A percentile compares a stretch with the other conserved stretches of the same genome.
phyloP scores from a whole-genome alignment of 2,329 filamentous ascomycete species.

The Aspergillus transmontanensis region DNA sequence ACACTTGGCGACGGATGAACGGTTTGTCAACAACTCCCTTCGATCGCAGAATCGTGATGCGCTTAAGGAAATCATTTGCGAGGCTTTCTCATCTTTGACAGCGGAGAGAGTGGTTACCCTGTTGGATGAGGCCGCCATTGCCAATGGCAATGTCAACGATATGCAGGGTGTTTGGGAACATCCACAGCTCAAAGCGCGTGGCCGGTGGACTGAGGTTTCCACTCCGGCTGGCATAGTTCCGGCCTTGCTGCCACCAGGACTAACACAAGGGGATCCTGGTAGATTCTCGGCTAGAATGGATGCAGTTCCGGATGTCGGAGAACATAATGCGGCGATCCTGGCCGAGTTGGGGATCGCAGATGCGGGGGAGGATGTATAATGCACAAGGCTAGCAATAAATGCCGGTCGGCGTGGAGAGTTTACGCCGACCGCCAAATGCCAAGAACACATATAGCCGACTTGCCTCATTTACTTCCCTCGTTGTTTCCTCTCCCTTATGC shows the following conservation, averaged over 20 bases:
- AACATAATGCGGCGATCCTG: constrained; percentile 55
- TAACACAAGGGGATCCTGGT: constrained; percentile 29
- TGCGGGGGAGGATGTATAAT: not conserved
- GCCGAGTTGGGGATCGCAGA: constrained; percentile 44
- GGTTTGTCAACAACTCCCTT: constrained; percentile 53
- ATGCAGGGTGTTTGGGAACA: constrained; percentile 60
- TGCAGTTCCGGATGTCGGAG: constrained; percentile 51
- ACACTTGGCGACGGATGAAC: constrained; percentile 46
- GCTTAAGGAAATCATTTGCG: constrained; percentile 50
- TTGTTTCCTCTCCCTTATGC: not conserved
- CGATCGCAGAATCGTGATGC: constrained; percentile 51
- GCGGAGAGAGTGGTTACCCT: constrained; percentile 45
- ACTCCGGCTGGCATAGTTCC: constrained; percentile 52
- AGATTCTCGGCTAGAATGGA: constrained; percentile 31
- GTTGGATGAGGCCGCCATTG: constrained; percentile 54
- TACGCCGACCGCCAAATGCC: not conserved
- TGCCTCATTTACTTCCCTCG: not conserved
- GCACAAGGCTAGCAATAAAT: not conserved
- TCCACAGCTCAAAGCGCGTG: constrained; percentile 54
- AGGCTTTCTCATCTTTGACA: constrained; percentile 43
- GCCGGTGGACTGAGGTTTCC: constrained; percentile 54
- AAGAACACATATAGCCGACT: constrained; percentile 11
- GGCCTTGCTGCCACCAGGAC: constrained; percentile 55
- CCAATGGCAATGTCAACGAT: constrained; percentile 59
- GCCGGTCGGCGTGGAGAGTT: not conserved